Evolutionary conservation across 2,329 filamentous ascomycete genomes (phyloP), one percentile per base, ranked within the genome.

Genomic region (Botrytis cinerea): DNA sequence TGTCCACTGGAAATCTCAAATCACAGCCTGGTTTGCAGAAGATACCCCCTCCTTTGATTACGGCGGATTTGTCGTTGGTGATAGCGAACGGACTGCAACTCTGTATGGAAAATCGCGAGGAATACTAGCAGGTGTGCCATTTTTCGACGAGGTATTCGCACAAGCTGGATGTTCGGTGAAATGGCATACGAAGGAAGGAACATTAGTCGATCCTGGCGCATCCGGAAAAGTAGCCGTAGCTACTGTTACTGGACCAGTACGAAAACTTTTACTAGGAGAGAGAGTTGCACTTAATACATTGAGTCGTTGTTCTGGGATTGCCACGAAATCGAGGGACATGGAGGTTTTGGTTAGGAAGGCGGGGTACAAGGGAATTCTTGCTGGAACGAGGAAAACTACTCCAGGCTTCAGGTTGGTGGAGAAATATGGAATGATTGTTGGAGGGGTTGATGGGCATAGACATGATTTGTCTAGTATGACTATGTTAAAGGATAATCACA

Each of bases 401-500:
- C 96, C 96, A 0, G 96, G 96, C 0, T 99, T 98, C 84, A 88
- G 96, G 18, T 85, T 98, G 7, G 95, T 98, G 16, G 96, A 99
- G 84, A 99, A 99, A 84, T 99, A 99, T 83, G 96, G 94, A 78
- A 98, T 99, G 92, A 85, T 98, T 35, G 92, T 97, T 25, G 96
- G 95, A 73, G 96, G 96, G 18, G 95, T 94, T 25, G 96, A 99
- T 83, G 89, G 91, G 4, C 96, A 99, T 83, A 87, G 96, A 46
- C 93, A 97, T 84, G 96, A 99, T 82, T 86, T 99, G 73, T 93
- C 90, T 82, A 89, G 91, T 76, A 98, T 99, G 96, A 95, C 95
- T 73, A 99, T 99, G 96, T 87, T 99, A 77, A 99, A 99, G 85
- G 96, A 99, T 84, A 99, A 99, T 83, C 96, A 99, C 83, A 92